Evolutionary conservation across 805 yeast species (phyloP).

Genomic region (Metschnikowia noctiluminum): DNA sequence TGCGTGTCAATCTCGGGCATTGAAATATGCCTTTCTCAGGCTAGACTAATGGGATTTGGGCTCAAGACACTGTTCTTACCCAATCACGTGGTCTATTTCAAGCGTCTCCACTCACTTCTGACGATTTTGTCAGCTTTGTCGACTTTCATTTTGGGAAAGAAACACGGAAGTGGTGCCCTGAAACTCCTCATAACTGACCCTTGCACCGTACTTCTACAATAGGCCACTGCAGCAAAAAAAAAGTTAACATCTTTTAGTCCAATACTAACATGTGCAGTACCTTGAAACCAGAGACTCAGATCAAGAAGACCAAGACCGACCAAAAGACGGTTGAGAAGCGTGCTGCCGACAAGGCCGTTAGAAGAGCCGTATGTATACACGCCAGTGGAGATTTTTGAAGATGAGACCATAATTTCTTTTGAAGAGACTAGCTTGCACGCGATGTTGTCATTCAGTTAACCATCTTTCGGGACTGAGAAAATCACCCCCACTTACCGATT

Average conservation of each 20-base stretch:
- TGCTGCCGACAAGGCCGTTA: slow-evolving; percentile 75
- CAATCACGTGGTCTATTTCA: no score
- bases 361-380: slow-evolving; percentile 70
- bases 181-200: background rate
- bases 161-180: no score
- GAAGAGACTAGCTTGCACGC: slow-evolving; percentile 63
- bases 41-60: no score
- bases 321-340: slow-evolving; percentile 73
- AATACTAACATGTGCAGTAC: slow-evolving; percentile 28
- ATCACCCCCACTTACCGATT: slow-evolving; percentile 2
- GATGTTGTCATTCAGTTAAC: slow-evolving; percentile 72
- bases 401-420: slow-evolving; percentile 43
- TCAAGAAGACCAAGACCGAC: slow-evolving; percentile 77
- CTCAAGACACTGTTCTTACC: no score
- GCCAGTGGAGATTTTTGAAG: slow-evolving; percentile 38
- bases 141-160: no score
- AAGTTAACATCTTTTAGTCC: no score
- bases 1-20: no score
- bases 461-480: slow-evolving; percentile 83
- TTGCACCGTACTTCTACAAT: no score
- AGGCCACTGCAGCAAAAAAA: no score
- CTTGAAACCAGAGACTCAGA: slow-evolving; percentile 79
- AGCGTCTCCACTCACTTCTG: no score
- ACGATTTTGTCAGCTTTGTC: no score
- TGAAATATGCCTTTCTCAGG: no score